Base-by-base conservation (phyloP, 495 filamentous ascomycete genomes). In the Xylaria acuta region DNA sequence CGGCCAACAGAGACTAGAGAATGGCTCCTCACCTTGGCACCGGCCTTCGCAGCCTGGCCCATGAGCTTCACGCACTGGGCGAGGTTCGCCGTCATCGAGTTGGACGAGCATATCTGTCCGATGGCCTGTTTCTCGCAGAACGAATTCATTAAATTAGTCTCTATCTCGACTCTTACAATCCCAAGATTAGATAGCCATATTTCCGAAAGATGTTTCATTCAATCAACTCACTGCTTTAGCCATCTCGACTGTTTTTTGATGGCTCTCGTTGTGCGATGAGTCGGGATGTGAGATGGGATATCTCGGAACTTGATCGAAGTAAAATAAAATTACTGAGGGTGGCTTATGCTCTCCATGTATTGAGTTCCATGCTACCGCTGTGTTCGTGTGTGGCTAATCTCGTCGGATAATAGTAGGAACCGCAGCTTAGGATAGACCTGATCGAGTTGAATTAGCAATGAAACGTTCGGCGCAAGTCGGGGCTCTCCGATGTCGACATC, bases 71-170 rank as follows among this genome's bases (percentile, higher is more conserved):
- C 88, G 76, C 93, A 96, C 80, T 94, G 92, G 36, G 84, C 78
- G 30, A 97, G 88, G 78, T 97, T 97, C 76, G 93, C 86, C 71
- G 88, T 81, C 86, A 96, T 91, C 78, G 86, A 92, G 60, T 92
- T 87, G 72, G 92, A 95, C 34, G 93, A 93, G 80, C 94, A 95
- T 77, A 97, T 83, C 81, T 97, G 94, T 34, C 94, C 94, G 36
- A 97, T 87, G 54, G 94, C 94, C 94, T 97, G 34, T 51, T 14
- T 8, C 32, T 11, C 69, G 18, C 16, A 25, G 7, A 36, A 22
- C 20, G 9, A 25, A 3, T 34, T 11, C 18, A 0, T 16, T 7
- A 11, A 40, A 40, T 70, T 34, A 70, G 68, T 4, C 27, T 56
- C 47, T 7, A 3, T 32, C 51, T 18, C 7, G 3, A 18, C 27